phyloP scores from a whole-genome alignment of 192 early-diverging fungal species.

The Paraglomus brasilianum region DNA sequence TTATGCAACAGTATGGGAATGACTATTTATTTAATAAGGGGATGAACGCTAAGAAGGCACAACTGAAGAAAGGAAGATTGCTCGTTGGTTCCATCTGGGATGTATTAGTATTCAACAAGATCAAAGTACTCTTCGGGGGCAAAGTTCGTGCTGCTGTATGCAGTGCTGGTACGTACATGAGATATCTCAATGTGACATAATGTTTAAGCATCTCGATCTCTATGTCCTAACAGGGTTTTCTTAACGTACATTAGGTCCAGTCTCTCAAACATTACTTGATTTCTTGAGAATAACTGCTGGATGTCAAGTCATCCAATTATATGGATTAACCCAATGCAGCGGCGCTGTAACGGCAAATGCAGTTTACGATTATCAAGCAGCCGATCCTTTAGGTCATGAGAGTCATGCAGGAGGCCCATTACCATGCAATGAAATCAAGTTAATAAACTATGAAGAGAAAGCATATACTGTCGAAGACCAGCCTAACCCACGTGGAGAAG shows the following conservation, averaged over 20 bases:
- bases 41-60: slow-evolving; percentile 27
- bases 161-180: slow-evolving; percentile 33
- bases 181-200: not conserved
- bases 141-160: slow-evolving; percentile 34
- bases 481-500: slow-evolving; percentile 81
- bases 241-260: not conserved
- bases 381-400: slow-evolving; percentile 26
- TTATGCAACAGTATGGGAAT: slow-evolving; percentile 37
- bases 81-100: slow-evolving; percentile 44
- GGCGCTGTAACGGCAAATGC: slow-evolving; percentile 39
- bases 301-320: slow-evolving; percentile 61
- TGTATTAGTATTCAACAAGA: slow-evolving; percentile 44
- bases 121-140: slow-evolving; percentile 46
- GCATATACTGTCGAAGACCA: slow-evolving; percentile 67
- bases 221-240: not conserved
- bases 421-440: slow-evolving; percentile 71
- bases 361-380: slow-evolving; percentile 46
- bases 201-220: not conserved
- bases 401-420: slow-evolving; percentile 61
- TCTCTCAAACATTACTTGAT: slow-evolving; percentile 35
- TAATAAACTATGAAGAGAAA: slow-evolving; percentile 76
- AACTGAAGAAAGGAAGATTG: slow-evolving; percentile 38
- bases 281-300: slow-evolving; percentile 64
- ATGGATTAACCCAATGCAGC: slow-evolving; percentile 38
- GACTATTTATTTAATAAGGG: slow-evolving; percentile 42